A percentile compares a stretch with the other conserved stretches of the same genome.
phyloP scores from a whole-genome alignment of 1,139 yeast species.

The Saccharomyces pastorianus region DNA sequence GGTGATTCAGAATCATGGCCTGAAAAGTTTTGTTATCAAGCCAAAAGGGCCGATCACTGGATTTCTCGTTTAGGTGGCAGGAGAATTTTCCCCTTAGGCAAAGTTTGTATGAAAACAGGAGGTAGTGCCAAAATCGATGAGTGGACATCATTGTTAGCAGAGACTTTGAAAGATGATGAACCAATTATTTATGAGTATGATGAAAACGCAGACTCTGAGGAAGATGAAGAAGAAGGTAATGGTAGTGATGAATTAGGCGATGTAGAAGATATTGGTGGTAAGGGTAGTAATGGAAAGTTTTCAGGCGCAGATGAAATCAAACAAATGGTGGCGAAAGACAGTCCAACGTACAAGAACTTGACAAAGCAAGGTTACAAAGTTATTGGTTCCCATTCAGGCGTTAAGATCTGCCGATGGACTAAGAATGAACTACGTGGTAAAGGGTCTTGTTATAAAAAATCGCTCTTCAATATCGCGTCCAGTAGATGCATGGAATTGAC shows the following conservation, averaged over 20 bases:
- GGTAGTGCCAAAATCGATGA: slow-evolving; percentile 54
- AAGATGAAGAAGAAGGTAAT: slow-evolving; percentile 34
- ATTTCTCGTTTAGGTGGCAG: slow-evolving; percentile 78
- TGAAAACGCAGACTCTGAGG: slow-evolving; percentile 44
- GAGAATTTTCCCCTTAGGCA: slow-evolving; percentile 78
- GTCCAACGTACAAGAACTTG: slow-evolving; percentile 81
- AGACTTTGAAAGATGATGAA: slow-evolving; percentile 58
- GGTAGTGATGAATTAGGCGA: slow-evolving; percentile 31
- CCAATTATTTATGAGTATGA: slow-evolving; percentile 47
- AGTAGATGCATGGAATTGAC: slow-evolving; percentile 96
- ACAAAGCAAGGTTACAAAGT: slow-evolving; percentile 91
- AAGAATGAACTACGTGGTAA: slow-evolving; percentile 89
- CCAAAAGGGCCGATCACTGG: slow-evolving; percentile 64
- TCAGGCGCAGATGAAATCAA: slow-evolving; percentile 38
- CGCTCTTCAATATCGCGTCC: slow-evolving; percentile 82
- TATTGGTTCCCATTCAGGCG: slow-evolving; percentile 93
- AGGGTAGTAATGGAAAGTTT: slow-evolving; percentile 10
- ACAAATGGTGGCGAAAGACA: slow-evolving; percentile 83
- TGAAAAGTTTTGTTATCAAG: slow-evolving; percentile 80
- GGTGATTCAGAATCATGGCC: slow-evolving; percentile 90
- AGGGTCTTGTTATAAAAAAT: slow-evolving; percentile 89
- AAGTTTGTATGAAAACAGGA: slow-evolving; percentile 68
- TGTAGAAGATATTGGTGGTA: slow-evolving; percentile 79
- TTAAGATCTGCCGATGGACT: slow-evolving; percentile 93
- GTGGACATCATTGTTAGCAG: slow-evolving; percentile 58